These are phyloP conservation scores for Buxus sempervirens DNA, from an alignment of 164 flowering plant species.

Conservation along the genomic window DNA sequence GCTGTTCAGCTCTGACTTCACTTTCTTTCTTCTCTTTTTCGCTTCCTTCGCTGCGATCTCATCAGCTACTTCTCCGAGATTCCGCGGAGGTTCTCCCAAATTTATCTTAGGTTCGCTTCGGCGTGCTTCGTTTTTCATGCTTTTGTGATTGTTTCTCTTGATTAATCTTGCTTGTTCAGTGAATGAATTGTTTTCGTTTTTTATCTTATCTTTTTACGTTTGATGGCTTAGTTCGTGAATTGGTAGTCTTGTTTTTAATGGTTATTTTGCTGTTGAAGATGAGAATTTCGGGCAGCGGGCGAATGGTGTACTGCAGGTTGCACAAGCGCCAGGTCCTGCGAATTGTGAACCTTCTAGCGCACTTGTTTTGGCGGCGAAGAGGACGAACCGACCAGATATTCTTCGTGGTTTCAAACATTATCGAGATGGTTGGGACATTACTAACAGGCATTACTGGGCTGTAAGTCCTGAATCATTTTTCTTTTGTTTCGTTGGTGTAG, in stretches of 20 bases:
- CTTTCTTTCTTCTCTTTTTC: conserved; percentile 1
- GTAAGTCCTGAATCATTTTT: conserved; percentile 38
- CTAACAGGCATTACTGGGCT: conserved; percentile 85
- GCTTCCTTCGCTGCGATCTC: conserved; percentile 17
- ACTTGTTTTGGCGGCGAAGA: conserved; percentile 64
- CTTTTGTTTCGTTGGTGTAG: not conserved
- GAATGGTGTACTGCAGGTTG: conserved; percentile 37
- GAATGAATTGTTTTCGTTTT: too few species aligned
- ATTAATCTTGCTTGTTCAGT: too few species aligned
- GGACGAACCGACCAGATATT: conserved; percentile 80
- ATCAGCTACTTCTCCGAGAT: conserved; percentile 12
- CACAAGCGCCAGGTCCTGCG: conserved; percentile 60
- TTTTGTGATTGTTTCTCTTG: too few species aligned
- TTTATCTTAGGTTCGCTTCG: conserved; percentile 28
- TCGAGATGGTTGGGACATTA: conserved; percentile 82
- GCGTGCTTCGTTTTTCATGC: too few species aligned
- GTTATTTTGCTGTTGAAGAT: conserved; percentile 35
- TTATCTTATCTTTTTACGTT: not conserved
- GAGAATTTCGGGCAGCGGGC: conserved; percentile 54
- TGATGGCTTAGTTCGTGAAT: not conserved
- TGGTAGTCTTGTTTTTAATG: not conserved
- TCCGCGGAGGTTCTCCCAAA: conserved; percentile 12
- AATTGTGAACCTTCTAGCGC: conserved; percentile 22
- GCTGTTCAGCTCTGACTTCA: not conserved
- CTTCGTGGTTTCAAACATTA: conserved; percentile 58